Evolutionary conservation across 2,329 filamentous ascomycete species (phyloP), one percentile per base, ranked within the genome.

Genomic region (Lecanosticta acicola): DNA sequence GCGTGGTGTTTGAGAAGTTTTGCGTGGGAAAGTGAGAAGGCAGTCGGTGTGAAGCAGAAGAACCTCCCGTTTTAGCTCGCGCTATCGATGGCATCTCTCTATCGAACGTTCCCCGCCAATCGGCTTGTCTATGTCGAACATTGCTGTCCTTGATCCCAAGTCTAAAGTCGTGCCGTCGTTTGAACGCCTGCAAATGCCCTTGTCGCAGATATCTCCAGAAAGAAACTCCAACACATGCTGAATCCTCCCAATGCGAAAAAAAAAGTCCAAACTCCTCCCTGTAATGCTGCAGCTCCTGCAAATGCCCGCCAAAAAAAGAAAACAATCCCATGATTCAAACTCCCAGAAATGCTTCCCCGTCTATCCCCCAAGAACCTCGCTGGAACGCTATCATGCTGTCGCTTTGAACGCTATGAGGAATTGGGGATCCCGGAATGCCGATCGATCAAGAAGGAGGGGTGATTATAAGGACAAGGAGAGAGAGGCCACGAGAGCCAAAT

Each of bases 1-100:
- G 93, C 0, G 90, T 98, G 17, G 90, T 98, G 3, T 98, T 98
- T 70, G 91, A 97, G 67, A 97, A 94, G 87, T 70, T 70, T 47
- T 70, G 68, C 45, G 67, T 70, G 3, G 68, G 68, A 8, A 69
- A 70, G 51, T 70, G 47, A 41, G 20, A 29, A 34, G 9, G 24
- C 39, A 11, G n/a, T 29, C n/a, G n/a, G n/a, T n/a, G n/a, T 40
- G 18, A 35, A 41, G 17, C 18, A 41, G 29, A 37, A 26, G 38
- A 33, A 38, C 38, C 33, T 37, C 44, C 44, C 21, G 26, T 41
- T 38, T 37, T n/a, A 24, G 20, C 32, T 19, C 11, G 8, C 35
- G 14, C 33, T 14, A 35, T 5, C 5, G 5, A 35, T 8, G 17
- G 35, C 4, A 5, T 5, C 7, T 29, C 7, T 11, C 11, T 11